Conservation (phyloP, 2,329 filamentous ascomycete genomes). For the Cordyceps farinosa region DNA sequence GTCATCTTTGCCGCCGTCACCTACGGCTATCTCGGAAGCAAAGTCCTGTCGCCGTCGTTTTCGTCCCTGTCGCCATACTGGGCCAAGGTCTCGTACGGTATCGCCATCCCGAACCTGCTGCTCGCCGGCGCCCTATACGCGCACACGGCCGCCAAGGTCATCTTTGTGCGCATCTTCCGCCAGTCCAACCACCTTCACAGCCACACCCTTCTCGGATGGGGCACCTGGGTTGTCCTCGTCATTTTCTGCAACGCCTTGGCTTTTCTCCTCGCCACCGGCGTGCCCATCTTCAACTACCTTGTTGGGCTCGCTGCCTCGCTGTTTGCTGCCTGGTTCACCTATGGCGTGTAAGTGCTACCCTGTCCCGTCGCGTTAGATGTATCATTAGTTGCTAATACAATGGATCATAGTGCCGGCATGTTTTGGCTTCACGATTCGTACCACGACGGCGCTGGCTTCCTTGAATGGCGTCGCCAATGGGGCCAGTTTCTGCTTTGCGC, state of each 20-base stretch:
- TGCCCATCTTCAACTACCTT: conserved; percentile 53
- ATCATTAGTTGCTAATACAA: background rate
- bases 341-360: conserved; percentile 36
- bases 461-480: conserved; percentile 36
- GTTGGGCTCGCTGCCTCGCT: conserved; percentile 48
- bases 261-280: conserved; percentile 42
- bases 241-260: conserved; percentile 44
- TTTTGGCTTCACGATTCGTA: conserved; percentile 51
- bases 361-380: no score
- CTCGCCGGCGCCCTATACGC: conserved; percentile 48
- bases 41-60: conserved; percentile 45
- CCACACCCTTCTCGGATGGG: conserved; percentile 45
- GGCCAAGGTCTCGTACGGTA: conserved; percentile 48
- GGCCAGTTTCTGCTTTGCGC: conserved; percentile 37
- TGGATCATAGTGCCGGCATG: conserved; percentile 36
- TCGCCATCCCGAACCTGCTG: conserved; percentile 48
- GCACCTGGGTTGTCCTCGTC: conserved; percentile 44
- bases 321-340: conserved; percentile 54
- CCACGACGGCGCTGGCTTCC: conserved; percentile 37
- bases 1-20: conserved; percentile 47
- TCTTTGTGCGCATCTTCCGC: conserved; percentile 49
- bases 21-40: conserved; percentile 47
- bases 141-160: conserved; percentile 49
- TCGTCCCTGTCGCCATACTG: conserved; percentile 42
- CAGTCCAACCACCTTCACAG: conserved; percentile 43